phyloP scores from a whole-genome alignment of 2,329 filamentous ascomycete genomes.

The Fusarium ramigenum region DNA sequence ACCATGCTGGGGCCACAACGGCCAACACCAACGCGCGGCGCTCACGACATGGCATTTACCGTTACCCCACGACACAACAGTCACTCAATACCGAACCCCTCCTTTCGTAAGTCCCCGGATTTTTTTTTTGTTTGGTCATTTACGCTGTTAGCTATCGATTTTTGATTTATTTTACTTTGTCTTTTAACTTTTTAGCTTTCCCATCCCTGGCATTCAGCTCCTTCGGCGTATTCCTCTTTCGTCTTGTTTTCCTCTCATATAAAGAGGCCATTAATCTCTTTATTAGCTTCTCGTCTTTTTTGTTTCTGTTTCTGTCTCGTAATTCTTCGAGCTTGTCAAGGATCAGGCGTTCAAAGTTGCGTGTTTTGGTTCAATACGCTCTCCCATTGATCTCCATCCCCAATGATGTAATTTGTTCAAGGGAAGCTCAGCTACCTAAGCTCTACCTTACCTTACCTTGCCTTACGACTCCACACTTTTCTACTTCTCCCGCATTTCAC shows the following conservation, averaged over 20 bases:
- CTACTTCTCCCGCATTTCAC: conserved; percentile 26
- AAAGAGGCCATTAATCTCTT: conserved; percentile 1
- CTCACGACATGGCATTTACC: conserved; percentile 25
- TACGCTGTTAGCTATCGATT: background rate
- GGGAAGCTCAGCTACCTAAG: conserved; percentile 23
- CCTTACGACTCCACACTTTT: conserved; percentile 29
- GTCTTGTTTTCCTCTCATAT: background rate
- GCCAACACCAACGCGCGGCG: conserved; percentile 31
- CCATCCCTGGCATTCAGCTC: conserved; percentile 5
- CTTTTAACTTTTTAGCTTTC: background rate
- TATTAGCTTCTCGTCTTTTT: background rate
- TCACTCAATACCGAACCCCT: conserved; percentile 55
- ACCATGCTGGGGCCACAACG: conserved; percentile 32
- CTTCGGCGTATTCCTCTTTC: conserved; percentile 14
- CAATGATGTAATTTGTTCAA: conserved; percentile 40
- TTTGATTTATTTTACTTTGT: conserved; percentile 1
- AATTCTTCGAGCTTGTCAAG: background rate
- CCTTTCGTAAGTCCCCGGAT: conserved; percentile 58
- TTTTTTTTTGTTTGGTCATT: background rate
- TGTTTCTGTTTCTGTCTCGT: background rate
- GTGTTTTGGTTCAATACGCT: background rate
- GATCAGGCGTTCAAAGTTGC: background rate
- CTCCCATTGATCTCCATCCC: background rate
- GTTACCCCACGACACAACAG: conserved; percentile 27
- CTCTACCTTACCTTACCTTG: conserved; percentile 9